Conservation (phyloP, 768 basidiomycete species). For the Amanita subjunquillea region DNA sequence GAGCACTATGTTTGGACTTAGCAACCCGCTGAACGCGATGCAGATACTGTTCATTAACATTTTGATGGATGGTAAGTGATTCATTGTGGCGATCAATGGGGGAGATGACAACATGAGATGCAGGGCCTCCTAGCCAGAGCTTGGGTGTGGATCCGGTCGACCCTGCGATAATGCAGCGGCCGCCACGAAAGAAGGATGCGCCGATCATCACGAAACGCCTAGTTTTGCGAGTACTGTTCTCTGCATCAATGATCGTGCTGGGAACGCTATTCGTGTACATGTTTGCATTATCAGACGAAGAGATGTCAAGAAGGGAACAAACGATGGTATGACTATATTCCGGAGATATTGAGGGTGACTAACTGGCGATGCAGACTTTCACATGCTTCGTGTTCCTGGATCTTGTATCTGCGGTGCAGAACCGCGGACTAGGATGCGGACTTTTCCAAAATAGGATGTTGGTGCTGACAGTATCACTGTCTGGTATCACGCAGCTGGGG, state of each 20-base stretch:
- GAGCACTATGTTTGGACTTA: slow-evolving; percentile 81
- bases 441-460: slow-evolving; percentile 85
- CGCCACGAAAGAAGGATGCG: slow-evolving; percentile 88
- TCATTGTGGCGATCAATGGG: neutral
- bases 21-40: slow-evolving; percentile 95
- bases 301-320: slow-evolving; percentile 80
- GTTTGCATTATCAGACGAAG: slow-evolving; percentile 74
- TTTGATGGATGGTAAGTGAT: slow-evolving; percentile 81
- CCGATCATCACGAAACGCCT: slow-evolving; percentile 73
- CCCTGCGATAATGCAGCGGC: slow-evolving; percentile 83
- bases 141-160: slow-evolving; percentile 96
- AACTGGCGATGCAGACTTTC: slow-evolving; percentile 61
- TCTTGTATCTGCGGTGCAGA: slow-evolving; percentile 89
- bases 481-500: slow-evolving; percentile 74
- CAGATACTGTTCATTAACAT: slow-evolving; percentile 99
- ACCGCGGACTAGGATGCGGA: slow-evolving; percentile 82
- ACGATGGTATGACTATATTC: slow-evolving; percentile 67
- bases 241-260: slow-evolving; percentile 82
- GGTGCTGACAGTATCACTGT: slow-evolving; percentile 76
- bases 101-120: slow-evolving; percentile 3
- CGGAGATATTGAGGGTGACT: neutral
- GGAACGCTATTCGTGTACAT: slow-evolving; percentile 85
- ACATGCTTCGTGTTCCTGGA: slow-evolving; percentile 96
- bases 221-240: slow-evolving; percentile 79
- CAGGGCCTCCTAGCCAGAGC: slow-evolving; percentile 91